A percentile compares a stretch with the other conserved stretches of the same genome.
Conservation (phyloP, 805 yeast genomes). For the Wilhelminamyces savonicus region DNA sequence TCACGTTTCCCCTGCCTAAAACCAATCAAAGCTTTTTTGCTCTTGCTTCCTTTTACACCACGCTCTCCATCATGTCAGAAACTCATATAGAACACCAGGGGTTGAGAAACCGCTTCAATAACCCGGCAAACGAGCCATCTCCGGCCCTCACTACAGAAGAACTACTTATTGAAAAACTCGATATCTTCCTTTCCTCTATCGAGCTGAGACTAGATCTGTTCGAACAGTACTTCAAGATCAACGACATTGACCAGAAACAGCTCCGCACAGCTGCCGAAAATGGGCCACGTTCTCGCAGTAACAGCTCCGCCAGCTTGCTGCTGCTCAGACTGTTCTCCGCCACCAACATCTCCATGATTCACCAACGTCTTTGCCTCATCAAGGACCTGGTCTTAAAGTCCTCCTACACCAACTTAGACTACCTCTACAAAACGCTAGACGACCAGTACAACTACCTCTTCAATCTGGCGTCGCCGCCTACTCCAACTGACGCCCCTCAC, state of each 20-base stretch:
- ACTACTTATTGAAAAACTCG: conserved; percentile 33
- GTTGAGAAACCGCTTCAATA: conserved; percentile 6
- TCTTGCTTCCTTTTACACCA: no score
- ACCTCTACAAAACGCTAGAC: conserved; percentile 31
- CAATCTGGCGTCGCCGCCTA: conserved; percentile 6
- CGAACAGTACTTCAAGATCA: conserved; percentile 32
- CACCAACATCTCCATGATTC: conserved; percentile 25
- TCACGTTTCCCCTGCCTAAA: no score
- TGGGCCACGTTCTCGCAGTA: conserved; percentile 12
- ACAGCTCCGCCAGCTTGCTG: conserved; percentile 21
- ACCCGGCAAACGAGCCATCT: background rate
- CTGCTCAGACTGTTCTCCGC: conserved; percentile 26
- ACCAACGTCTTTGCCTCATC: conserved; percentile 28
- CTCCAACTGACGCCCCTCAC: conserved; percentile 4
- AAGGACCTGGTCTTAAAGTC: conserved; percentile 31
- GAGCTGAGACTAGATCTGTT: conserved; percentile 34
- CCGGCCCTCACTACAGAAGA: conserved; percentile 25
- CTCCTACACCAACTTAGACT: conserved; percentile 33
- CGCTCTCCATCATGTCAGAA: no score
- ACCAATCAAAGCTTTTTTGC: no score
- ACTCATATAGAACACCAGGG: no score
- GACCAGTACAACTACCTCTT: conserved; percentile 36
- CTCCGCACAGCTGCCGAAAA: background rate
- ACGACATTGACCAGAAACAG: conserved; percentile 2
- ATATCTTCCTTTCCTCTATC: conserved; percentile 35